Conservation (phyloP, 352 stramenopile genomes). For the Pythium aquatile region DNA sequence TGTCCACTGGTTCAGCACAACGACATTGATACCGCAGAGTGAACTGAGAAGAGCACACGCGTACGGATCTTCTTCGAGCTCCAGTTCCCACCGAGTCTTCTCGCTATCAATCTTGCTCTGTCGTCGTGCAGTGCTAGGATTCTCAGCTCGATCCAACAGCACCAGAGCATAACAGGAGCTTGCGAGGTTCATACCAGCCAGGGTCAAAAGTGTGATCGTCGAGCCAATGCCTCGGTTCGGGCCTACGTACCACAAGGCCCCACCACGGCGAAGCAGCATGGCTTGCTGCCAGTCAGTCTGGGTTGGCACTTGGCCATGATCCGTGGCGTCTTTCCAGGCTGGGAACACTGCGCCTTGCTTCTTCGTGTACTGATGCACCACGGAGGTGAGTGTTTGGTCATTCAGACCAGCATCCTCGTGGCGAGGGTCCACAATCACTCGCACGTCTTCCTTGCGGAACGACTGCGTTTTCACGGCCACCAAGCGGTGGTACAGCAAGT, state of each 20-base stretch:
- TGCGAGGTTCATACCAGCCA: constrained; percentile 70
- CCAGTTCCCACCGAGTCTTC: constrained; percentile 56
- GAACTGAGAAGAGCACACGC: constrained; percentile 70
- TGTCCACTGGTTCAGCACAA: constrained; percentile 82
- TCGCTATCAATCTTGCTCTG: constrained; percentile 88
- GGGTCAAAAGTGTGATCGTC: constrained; percentile 32
- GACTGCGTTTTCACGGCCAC: constrained; percentile 49
- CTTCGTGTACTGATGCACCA: constrained; percentile 45
- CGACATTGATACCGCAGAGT: constrained; percentile 66
- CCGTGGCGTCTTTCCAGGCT: constrained; percentile 60
- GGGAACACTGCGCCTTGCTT: constrained; percentile 28
- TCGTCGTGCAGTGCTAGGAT: constrained; percentile 57
- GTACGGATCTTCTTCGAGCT: constrained; percentile 65
- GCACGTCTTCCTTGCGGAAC: constrained; percentile 57
- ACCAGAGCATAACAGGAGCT: constrained; percentile 69
- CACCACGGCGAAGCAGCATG: constrained; percentile 50
- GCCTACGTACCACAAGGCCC: constrained; percentile 71
- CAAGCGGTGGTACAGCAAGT: constrained; percentile 59
- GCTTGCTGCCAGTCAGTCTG: constrained; percentile 68
- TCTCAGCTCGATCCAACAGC: constrained; percentile 81
- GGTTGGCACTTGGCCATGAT: constrained; percentile 60
- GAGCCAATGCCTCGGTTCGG: constrained; percentile 65
- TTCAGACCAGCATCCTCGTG: constrained; percentile 44
- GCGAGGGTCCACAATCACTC: constrained; percentile 60
- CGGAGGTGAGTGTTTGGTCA: constrained; percentile 42